A percentile compares a stretch with the other conserved stretches of the same genome.
Evolutionary conservation across 139 green algal species (phyloP).

Genomic region (Trebouxia sp.): DNA sequence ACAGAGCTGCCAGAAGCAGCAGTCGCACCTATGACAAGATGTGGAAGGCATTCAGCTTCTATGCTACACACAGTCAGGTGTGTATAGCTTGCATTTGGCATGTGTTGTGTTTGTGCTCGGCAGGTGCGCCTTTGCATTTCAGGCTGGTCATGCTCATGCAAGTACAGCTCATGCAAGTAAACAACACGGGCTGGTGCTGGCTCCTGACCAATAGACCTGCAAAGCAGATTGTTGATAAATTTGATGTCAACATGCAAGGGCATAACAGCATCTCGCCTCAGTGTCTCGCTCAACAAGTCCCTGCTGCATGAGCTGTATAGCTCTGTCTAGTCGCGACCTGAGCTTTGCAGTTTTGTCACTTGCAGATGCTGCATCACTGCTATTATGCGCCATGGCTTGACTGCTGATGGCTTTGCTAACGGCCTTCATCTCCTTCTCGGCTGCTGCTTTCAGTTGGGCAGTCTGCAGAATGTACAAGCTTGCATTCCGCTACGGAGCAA

Average conservation of each 20-base stretch:
- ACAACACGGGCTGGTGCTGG: background rate
- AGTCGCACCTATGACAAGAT: conserved; percentile 76
- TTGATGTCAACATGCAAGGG: background rate
- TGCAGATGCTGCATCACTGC: background rate
- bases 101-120: background rate
- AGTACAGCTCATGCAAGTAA: background rate
- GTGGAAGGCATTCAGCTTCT: background rate
- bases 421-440: background rate
- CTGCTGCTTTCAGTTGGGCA: background rate
- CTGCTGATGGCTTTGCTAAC: background rate
- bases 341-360: conserved; percentile 21
- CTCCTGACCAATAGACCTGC: background rate
- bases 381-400: background rate
- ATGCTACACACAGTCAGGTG: background rate
- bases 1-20: conserved; percentile 82
- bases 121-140: background rate
- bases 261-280: conserved; percentile 38
- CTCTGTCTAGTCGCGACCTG: conserved; percentile 37
- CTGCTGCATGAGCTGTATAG: conserved; percentile 47
- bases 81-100: background rate
- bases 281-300: conserved; percentile 70
- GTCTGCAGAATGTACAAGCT: background rate
- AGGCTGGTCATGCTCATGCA: background rate
- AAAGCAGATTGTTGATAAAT: background rate
- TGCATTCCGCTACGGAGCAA: no score